Evolutionary conservation across 2,329 filamentous ascomycete species (phyloP).

Genomic region (Ceratocystis cubensis): DNA sequence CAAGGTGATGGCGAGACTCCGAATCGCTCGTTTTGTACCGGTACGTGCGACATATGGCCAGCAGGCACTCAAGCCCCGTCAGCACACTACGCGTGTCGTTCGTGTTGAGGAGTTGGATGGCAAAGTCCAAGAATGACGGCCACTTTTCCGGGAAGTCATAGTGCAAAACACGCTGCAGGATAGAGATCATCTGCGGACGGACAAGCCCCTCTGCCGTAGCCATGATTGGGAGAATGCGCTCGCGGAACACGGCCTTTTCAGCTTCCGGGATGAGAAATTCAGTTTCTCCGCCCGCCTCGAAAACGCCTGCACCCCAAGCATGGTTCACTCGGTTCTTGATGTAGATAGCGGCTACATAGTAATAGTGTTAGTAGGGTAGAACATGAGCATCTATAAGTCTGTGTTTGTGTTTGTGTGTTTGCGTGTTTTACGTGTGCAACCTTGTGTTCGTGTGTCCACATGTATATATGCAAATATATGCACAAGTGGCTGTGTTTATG

Average conservation of each 20-base stretch:
- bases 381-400: too few relatives aligned
- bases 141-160: slow-evolving; percentile 90
- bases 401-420: too few relatives aligned
- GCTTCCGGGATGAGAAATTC: slow-evolving; percentile 70
- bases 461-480: too few relatives aligned
- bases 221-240: slow-evolving; percentile 78
- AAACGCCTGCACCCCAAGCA: slow-evolving; percentile 72
- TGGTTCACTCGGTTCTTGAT: slow-evolving; percentile 94
- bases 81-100: slow-evolving; percentile 80
- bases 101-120: slow-evolving; percentile 73
- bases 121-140: slow-evolving; percentile 90
- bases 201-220: slow-evolving; percentile 68
- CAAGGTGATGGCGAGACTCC: slow-evolving; percentile 68
- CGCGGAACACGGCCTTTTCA: slow-evolving; percentile 76
- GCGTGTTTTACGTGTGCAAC: too few relatives aligned
- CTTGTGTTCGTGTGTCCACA: too few relatives aligned
- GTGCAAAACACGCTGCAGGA: slow-evolving; percentile 90
- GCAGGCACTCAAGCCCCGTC: slow-evolving; percentile 81
- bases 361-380: neutral
- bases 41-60: slow-evolving; percentile 92
- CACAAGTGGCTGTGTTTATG: too few relatives aligned
- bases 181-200: slow-evolving; percentile 83
- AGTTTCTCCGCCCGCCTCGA: slow-evolving; percentile 55
- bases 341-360: slow-evolving; percentile 73
- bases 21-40: slow-evolving; percentile 77